Evolutionary conservation across 1,139 yeast species (phyloP).

Genomic region (Candida glucosophila): DNA sequence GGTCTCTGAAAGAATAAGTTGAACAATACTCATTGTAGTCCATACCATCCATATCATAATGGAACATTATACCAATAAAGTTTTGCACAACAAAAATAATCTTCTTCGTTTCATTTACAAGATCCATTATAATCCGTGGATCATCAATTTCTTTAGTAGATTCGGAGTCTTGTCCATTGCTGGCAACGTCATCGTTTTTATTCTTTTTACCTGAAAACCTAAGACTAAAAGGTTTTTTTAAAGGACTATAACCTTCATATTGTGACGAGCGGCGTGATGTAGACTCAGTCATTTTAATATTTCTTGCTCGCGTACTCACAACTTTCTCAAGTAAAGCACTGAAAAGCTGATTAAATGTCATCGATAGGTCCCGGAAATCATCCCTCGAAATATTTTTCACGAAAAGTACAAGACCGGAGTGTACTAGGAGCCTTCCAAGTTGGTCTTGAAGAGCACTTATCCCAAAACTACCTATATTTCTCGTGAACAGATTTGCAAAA

Average conservation of each 20-base stretch:
- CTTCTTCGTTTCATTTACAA: conserved; percentile 27
- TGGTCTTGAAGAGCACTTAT: conserved; percentile 19
- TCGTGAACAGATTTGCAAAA: conserved; percentile 21
- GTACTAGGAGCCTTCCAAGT: conserved; percentile 39
- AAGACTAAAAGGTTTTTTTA: conserved; percentile 25
- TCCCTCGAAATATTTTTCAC: conserved; percentile 47
- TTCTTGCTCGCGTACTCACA: conserved; percentile 15
- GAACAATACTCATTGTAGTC: conserved; percentile 31
- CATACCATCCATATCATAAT: conserved; percentile 42
- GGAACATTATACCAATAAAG: conserved; percentile 59
- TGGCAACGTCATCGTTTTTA: not conserved
- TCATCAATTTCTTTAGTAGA: conserved; percentile 24
- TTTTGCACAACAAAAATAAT: conserved; percentile 47
- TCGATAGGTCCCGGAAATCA: conserved; percentile 21
- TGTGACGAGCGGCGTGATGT: too few species aligned
- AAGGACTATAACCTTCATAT: conserved; percentile 9
- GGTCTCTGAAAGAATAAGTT: conserved; percentile 25
- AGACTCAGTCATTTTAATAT: conserved; percentile 14
- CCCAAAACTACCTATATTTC: conserved; percentile 15
- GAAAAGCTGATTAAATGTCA: conserved; percentile 16
- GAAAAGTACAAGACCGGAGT: conserved; percentile 58
- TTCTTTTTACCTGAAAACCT: conserved; percentile 20
- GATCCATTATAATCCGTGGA: conserved; percentile 33
- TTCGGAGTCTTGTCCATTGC: conserved; percentile 5
- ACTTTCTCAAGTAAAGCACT: conserved; percentile 21